phyloP scores from a whole-genome alignment of 2,329 filamentous ascomycete genomes.

The Sarocladiaceae sp. region DNA sequence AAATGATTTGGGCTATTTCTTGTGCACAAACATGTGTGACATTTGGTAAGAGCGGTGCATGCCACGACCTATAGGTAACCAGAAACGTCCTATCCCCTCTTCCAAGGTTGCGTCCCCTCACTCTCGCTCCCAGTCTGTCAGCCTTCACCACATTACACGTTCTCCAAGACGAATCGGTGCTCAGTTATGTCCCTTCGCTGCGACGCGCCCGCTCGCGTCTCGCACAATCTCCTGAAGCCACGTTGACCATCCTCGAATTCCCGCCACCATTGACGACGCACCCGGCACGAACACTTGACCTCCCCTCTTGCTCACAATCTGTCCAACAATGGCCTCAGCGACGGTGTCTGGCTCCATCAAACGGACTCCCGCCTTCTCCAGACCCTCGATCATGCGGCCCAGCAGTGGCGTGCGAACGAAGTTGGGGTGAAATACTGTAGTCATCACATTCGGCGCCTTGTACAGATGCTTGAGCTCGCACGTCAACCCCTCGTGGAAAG shows the following conservation, averaged over 20 bases:
- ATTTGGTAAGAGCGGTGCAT: too few species aligned
- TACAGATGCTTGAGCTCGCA: conserved; percentile 50
- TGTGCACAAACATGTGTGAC: too few species aligned
- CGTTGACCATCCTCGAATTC: conserved; percentile 28
- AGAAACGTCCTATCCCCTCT: too few species aligned
- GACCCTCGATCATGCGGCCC: conserved; percentile 19
- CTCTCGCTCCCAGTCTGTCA: neutral
- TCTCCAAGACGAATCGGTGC: too few species aligned
- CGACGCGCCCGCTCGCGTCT: conserved; percentile 2
- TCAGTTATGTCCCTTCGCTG: neutral
- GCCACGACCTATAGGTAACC: too few species aligned
- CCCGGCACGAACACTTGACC: conserved; percentile 35
- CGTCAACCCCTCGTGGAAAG: conserved; percentile 57
- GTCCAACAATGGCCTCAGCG: conserved; percentile 31
- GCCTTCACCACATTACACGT: too few species aligned
- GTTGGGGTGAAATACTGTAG: conserved; percentile 51
- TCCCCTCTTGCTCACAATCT: conserved; percentile 33
- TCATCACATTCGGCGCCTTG: conserved; percentile 53
- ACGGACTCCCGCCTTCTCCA: conserved; percentile 15
- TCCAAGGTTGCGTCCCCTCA: neutral
- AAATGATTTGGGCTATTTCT: too few species aligned
- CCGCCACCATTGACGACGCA: conserved; percentile 13
- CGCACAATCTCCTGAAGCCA: conserved; percentile 19
- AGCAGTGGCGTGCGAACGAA: conserved; percentile 14
- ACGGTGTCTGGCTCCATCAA: conserved; percentile 26